A percentile compares a stretch with the other conserved stretches of the same genome.
phyloP scores from a whole-genome alignment of 164 flowering plant genomes.

The Paratinospora sagittata region DNA sequence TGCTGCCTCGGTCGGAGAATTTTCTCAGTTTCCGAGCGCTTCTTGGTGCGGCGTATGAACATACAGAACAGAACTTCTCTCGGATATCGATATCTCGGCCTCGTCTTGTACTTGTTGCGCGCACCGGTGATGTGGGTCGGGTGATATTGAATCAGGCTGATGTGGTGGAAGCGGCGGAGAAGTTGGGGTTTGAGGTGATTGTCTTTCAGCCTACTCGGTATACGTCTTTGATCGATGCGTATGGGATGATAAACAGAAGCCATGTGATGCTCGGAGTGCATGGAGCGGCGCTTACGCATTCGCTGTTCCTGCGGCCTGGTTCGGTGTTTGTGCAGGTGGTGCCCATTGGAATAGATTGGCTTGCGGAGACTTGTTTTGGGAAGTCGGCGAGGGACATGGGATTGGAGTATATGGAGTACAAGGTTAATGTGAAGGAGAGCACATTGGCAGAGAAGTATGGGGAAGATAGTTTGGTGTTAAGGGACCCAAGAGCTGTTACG shows the following conservation, averaged over 20 bases:
- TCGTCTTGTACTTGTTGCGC: conserved; percentile 27
- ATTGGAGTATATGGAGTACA: conserved; percentile 36
- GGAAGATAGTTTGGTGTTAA: conserved; percentile 32
- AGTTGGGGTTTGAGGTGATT: conserved; percentile 41
- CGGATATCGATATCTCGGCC: conserved; percentile 22
- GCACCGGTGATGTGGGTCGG: conserved; percentile 27
- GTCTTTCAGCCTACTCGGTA: conserved; percentile 28
- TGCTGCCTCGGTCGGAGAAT: conserved; percentile 18
- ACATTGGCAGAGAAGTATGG: conserved; percentile 39
- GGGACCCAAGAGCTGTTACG: conserved; percentile 24
- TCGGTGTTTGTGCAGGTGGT: conserved; percentile 37
- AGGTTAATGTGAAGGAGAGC: conserved; percentile 34
- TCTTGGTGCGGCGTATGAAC: conserved; percentile 23
- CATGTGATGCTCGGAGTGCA: conserved; percentile 51
- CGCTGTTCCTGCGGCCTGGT: conserved; percentile 30
- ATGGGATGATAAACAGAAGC: conserved; percentile 30
- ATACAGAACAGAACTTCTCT: not conserved
- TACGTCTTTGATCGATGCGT: conserved; percentile 26
- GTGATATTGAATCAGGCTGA: conserved; percentile 30
- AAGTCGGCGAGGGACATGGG: conserved; percentile 27
- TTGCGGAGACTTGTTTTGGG: conserved; percentile 25
- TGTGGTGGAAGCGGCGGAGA: conserved; percentile 20
- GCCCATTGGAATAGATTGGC: conserved; percentile 36
- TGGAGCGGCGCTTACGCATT: conserved; percentile 43
- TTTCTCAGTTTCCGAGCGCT: conserved; percentile 26